Evolutionary conservation across 371 early-diverging fungal species (phyloP), one percentile per base, ranked within the genome.

Genomic region (Mortierella sp.): DNA sequence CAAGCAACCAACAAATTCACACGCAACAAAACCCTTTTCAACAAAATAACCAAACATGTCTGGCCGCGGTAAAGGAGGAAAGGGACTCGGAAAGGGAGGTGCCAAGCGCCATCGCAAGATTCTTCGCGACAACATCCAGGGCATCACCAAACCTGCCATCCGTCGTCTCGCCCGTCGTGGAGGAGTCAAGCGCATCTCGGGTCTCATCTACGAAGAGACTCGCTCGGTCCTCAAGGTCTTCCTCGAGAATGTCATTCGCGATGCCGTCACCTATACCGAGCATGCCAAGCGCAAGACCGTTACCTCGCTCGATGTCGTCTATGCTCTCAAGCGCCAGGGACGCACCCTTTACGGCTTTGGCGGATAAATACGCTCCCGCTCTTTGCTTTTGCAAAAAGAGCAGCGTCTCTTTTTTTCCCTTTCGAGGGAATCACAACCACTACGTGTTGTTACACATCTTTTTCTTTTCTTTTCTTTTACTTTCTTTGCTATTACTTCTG

Each of bases 101-200:
- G 98, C 98, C 89, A 98, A 99, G 94, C 98, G 99, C 90, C 99
- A 99, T 92, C 96, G 99, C 93, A 99, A 98, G 96, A 98, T 99
- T 93, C 95, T 99, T 84, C 96, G 98, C 88, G 99, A 98, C 91
- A 98, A 97, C 96, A 98, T 98, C 90, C 95, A 96, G 93, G 99
- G 99, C 88, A 99, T 99, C 89, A 98, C 99, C 89, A 99, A 99
- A 95, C 99, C 99, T 79, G 99, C 99, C 88, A 99, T 99, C 89
- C 99, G 99, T 92, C 98, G 99, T 96, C 98, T 99, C 80, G 99
- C 99, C 73, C 97, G 99, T 90, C 98, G 99, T 97, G 99, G 99
- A 89, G 99, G 99, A 95, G 99, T 99, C 90, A 99, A 99, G 95
- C 97, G 99, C 95, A 99, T 99, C 92, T 98, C 98, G 74, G 98